A percentile compares a stretch with the other conserved stretches of the same genome.
These are phyloP conservation scores for Cordyceps farinosa DNA, from an alignment of 2,329 filamentous ascomycete species.

Conservation along the genomic window DNA sequence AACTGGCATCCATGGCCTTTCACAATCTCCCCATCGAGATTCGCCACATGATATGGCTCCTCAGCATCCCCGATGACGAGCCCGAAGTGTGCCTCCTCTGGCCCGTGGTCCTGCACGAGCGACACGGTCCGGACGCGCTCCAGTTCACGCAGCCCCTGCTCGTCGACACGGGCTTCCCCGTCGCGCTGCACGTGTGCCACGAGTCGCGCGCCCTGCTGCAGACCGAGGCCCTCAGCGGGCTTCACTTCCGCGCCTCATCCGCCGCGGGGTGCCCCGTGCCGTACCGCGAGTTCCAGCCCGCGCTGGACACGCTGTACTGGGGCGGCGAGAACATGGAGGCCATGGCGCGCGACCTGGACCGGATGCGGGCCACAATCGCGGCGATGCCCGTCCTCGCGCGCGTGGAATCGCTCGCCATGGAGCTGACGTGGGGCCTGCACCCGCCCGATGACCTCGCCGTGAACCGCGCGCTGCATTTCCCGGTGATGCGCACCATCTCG, in stretches of 20 bases:
- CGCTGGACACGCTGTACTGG: constrained; percentile 5
- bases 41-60: not conserved
- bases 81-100: constrained; percentile 5
- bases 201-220: not conserved
- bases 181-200: constrained; percentile 4
- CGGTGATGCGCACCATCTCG: not conserved
- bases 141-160: not conserved
- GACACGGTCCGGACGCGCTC: not conserved
- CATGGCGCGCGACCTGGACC: not conserved
- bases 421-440: not conserved
- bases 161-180: not conserved
- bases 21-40: not conserved
- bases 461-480: not conserved
- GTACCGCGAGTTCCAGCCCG: not conserved
- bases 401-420: not conserved
- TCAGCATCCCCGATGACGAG: not conserved
- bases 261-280: not conserved
- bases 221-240: not conserved
- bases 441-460: not conserved
- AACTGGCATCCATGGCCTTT: not conserved
- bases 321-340: not conserved
- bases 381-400: not conserved
- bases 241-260: not conserved
- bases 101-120: not conserved
- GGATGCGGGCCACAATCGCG: no score